phyloP scores from a whole-genome alignment of 2,329 filamentous ascomycete genomes.

The Paracamarosporium sp. region DNA sequence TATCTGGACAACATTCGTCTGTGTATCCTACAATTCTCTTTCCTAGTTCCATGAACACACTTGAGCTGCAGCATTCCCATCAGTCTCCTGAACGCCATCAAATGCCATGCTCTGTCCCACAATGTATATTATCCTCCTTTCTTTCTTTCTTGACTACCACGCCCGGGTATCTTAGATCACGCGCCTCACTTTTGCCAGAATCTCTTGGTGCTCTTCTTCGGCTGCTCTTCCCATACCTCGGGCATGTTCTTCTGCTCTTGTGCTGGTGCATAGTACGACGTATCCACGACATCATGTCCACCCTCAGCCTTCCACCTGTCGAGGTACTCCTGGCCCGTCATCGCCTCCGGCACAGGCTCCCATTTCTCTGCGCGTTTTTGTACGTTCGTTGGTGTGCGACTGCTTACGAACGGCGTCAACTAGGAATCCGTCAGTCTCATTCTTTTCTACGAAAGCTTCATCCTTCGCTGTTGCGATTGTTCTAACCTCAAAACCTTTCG shows the following conservation, averaged over 20 bases:
- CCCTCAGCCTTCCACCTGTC: conserved; percentile 41
- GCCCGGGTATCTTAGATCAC: neutral
- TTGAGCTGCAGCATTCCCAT: neutral
- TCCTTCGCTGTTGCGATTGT: neutral
- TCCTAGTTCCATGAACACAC: neutral
- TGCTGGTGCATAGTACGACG: neutral
- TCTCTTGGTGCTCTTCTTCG: conserved; percentile 14
- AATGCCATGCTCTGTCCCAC: conserved; percentile 3
- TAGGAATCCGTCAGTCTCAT: conserved; percentile 44
- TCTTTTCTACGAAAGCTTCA: neutral
- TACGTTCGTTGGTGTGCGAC: conserved; percentile 57
- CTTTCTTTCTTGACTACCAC: neutral
- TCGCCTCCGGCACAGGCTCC: conserved; percentile 22
- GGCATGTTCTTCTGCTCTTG: conserved; percentile 26
- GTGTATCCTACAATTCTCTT: conserved; percentile 1
- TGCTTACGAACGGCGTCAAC: conserved; percentile 81
- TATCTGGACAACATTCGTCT: conserved; percentile 3
- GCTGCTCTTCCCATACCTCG: conserved; percentile 33
- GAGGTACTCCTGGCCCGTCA: conserved; percentile 42
- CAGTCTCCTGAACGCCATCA: conserved; percentile 10
- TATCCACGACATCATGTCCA: conserved; percentile 34
- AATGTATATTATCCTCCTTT: neutral
- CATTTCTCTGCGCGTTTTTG: conserved; percentile 10
- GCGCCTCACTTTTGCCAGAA: neutral
- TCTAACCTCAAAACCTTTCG: conserved; percentile 57